These are phyloP conservation scores for Aspergillus sp. DNA, from an alignment of 2,329 filamentous ascomycete genomes.

Conservation along the genomic window DNA sequence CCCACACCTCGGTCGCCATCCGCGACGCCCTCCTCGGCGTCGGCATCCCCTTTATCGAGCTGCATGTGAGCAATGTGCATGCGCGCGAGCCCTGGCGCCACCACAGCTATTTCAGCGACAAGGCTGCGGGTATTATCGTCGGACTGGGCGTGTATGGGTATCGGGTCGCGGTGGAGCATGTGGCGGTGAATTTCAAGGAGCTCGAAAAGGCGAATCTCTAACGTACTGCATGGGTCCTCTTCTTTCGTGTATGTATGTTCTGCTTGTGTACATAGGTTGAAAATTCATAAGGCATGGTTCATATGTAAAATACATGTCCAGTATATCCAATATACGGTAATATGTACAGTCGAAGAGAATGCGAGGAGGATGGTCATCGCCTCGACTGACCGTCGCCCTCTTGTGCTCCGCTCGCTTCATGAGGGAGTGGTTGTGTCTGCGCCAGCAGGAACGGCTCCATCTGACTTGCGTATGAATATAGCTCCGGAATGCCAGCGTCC, in stretches of 20 bases:
- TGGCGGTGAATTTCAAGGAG: slow-evolving; percentile 38
- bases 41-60: slow-evolving; percentile 70
- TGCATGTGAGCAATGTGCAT: slow-evolving; percentile 77
- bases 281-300: not conserved
- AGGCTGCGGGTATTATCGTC: slow-evolving; percentile 71
- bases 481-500: slow-evolving; percentile 36
- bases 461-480: slow-evolving; percentile 35
- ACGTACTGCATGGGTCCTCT: slow-evolving; percentile 9
- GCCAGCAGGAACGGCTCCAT: slow-evolving; percentile 34
- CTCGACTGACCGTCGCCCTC: slow-evolving; percentile 20
- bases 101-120: slow-evolving; percentile 72
- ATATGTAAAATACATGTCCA: not conserved
- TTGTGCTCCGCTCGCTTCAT: slow-evolving; percentile 16
- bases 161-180: slow-evolving; percentile 58
- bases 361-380: not conserved
- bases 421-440: slow-evolving; percentile 29
- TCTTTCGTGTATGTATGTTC: not conserved
- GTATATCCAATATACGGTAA: slow-evolving; percentile 3
- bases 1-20: slow-evolving; percentile 73
- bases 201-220: slow-evolving; percentile 22
- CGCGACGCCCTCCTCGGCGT: slow-evolving; percentile 72
- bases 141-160: slow-evolving; percentile 66
- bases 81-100: slow-evolving; percentile 66
- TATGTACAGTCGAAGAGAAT: slow-evolving; percentile 7
- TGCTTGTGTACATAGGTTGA: not conserved